These are phyloP conservation scores for Globisporangium abappressorium DNA, from an alignment of 352 stramenopile species.

Conservation along the genomic window DNA sequence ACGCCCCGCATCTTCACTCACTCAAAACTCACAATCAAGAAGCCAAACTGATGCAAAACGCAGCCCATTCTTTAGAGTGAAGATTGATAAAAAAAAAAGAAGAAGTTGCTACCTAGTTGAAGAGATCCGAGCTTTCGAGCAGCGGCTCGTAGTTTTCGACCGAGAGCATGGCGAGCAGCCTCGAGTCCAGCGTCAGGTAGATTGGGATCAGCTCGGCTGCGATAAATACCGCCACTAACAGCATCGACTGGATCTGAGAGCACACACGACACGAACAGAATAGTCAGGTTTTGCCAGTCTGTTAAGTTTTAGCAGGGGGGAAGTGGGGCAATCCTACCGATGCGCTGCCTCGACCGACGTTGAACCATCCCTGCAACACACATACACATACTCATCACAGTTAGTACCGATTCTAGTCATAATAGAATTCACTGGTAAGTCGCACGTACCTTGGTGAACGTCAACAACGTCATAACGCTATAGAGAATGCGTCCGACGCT, in stretches of 20 bases:
- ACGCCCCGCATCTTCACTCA: not conserved
- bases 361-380: conserved; percentile 73
- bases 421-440: not conserved
- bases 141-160: conserved; percentile 78
- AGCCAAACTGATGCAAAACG: not conserved
- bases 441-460: conserved; percentile 67
- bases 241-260: conserved; percentile 71
- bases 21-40: not conserved
- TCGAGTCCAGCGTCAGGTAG: conserved; percentile 72
- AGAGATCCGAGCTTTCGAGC: conserved; percentile 58
- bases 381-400: not conserved
- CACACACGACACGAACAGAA: not conserved
- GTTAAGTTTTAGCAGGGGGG: not conserved
- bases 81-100: not conserved
- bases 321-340: conserved; percentile 35
- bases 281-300: not conserved
- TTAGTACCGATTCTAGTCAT: not conserved
- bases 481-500: conserved; percentile 85
- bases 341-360: conserved; percentile 61
- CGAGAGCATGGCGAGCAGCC: conserved; percentile 74
- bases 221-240: conserved; percentile 80
- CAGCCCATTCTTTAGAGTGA: not conserved
- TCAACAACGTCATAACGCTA: conserved; percentile 86
- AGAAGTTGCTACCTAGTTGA: conserved; percentile 23
- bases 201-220: conserved; percentile 74